Percentiles rank a stretch among this genome's conserved stretches.
These are phyloP conservation scores for Fistulinella cinereoalba DNA, from an alignment of 1,284 basidiomycete genomes.

Conservation along the genomic window DNA sequence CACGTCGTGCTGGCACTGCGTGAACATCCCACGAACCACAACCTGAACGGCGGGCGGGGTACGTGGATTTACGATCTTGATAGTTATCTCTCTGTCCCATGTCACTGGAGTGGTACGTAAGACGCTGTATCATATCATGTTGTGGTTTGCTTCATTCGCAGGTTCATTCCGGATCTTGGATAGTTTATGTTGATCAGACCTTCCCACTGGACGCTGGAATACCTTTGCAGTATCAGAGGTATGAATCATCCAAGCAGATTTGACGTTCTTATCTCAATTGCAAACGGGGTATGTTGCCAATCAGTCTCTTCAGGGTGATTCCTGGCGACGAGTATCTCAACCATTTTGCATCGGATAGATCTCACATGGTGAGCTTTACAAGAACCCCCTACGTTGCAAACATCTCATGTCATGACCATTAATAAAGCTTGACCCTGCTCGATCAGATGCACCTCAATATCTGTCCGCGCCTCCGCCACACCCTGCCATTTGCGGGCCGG, in stretches of 20 bases:
- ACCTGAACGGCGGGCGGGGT: slow-evolving; percentile 4
- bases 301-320: slow-evolving; percentile 54
- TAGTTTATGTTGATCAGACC: slow-evolving; percentile 55
- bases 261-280: slow-evolving; percentile 7
- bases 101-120: slow-evolving; percentile 45
- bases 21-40: slow-evolving; percentile 16
- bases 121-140: slow-evolving; percentile 1
- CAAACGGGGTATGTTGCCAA: slow-evolving; percentile 3
- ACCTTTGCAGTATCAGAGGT: slow-evolving; percentile 50
- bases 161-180: slow-evolving; percentile 18
- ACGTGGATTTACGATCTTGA: slow-evolving; percentile 70
- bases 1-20: slow-evolving; percentile 63
- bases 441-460: slow-evolving; percentile 22
- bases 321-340: slow-evolving; percentile 49
- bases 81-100: slow-evolving; percentile 47
- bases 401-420: slow-evolving; percentile 2
- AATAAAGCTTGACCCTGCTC: slow-evolving; percentile 9
- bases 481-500: slow-evolving; percentile 47
- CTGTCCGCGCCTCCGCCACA: slow-evolving; percentile 50
- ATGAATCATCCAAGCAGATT: slow-evolving; percentile 1
- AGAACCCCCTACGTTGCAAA: slow-evolving; percentile 9
- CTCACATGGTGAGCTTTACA: slow-evolving; percentile 60
- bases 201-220: slow-evolving; percentile 43
- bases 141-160: slow-evolving; percentile 1
- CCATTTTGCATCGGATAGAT: slow-evolving; percentile 72